phyloP scores from a whole-genome alignment of 176 grass and related monocot genomes.

The Puccinellia tenuiflora region DNA sequence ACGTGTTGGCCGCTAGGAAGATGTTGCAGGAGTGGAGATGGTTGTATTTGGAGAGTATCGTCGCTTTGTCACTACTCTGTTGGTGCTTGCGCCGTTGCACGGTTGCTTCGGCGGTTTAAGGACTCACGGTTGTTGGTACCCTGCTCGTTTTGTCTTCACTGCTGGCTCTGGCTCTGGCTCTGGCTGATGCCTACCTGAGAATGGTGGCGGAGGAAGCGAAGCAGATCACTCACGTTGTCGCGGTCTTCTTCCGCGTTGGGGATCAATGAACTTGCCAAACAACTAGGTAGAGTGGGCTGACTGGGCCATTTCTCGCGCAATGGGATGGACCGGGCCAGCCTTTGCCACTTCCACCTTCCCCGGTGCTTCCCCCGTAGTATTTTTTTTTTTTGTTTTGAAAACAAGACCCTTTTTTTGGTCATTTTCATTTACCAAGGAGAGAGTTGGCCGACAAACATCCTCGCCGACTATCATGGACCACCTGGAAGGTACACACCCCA shows the following conservation, averaged over 20 bases:
- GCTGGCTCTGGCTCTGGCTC: neutral
- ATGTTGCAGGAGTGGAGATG: neutral
- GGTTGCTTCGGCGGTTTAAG: neutral
- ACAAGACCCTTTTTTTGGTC: no score
- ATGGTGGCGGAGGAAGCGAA: neutral
- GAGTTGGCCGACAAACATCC: no score
- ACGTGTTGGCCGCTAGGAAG: neutral
- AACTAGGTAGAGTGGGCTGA: neutral
- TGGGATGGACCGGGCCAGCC: no score
- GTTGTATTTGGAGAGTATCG: neutral
- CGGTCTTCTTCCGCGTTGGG: neutral
- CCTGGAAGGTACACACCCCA: no score
- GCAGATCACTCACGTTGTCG: neutral
- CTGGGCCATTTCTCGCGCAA: no score
- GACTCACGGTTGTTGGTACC: neutral
- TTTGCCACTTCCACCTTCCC: no score
- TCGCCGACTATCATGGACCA: no score
- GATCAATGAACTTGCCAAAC: neutral
- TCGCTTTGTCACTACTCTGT: slow-evolving; percentile 1
- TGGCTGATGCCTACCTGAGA: no score
- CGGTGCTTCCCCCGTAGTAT: no score
- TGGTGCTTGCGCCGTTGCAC: neutral
- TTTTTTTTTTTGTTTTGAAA: no score
- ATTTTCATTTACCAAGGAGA: no score
- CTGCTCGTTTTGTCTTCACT: neutral